These are phyloP conservation scores for Nepenthes gracilis DNA, from an alignment of 148 eudicot species.

Conservation along the genomic window DNA sequence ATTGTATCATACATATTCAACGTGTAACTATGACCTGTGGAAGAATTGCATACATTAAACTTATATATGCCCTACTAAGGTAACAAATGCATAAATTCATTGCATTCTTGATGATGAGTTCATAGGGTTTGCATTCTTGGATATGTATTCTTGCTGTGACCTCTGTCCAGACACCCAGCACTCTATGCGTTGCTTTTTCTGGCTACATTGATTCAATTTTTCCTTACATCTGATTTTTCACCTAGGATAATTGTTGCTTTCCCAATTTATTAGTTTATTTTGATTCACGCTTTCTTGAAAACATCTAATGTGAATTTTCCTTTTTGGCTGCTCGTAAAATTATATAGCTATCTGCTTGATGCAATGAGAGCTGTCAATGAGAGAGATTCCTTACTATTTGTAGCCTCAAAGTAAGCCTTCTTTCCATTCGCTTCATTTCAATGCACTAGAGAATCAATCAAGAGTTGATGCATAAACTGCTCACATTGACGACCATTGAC, in stretches of 20 bases:
- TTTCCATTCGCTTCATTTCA: too few relatives aligned
- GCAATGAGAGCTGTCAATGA: slow-evolving; percentile 69
- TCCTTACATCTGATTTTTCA: slow-evolving; percentile 68
- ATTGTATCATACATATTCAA: too few relatives aligned
- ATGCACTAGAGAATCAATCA: neutral
- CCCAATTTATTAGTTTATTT: neutral
- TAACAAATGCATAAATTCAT: too few relatives aligned
- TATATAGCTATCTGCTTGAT: slow-evolving; percentile 64
- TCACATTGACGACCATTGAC: too few relatives aligned
- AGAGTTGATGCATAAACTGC: neutral
- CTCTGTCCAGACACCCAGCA: slow-evolving; percentile 46
- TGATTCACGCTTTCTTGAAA: neutral
- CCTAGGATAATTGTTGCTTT: slow-evolving; percentile 55
- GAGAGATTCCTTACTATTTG: slow-evolving; percentile 29
- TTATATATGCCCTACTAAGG: too few relatives aligned
- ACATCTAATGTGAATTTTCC: neutral
- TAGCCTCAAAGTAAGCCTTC: slow-evolving; percentile 54
- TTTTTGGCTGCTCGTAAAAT: neutral
- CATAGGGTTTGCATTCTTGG: too few relatives aligned
- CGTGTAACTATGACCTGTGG: too few relatives aligned
- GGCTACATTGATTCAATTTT: too few relatives aligned
- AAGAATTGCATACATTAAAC: too few relatives aligned
- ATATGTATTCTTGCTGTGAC: slow-evolving; percentile 2
- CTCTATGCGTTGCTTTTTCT: slow-evolving; percentile 51
- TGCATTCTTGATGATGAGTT: too few relatives aligned